These are phyloP conservation scores for Saxophila tyrrhenica DNA, from an alignment of 495 filamentous ascomycete genomes.

Conservation along the genomic window DNA sequence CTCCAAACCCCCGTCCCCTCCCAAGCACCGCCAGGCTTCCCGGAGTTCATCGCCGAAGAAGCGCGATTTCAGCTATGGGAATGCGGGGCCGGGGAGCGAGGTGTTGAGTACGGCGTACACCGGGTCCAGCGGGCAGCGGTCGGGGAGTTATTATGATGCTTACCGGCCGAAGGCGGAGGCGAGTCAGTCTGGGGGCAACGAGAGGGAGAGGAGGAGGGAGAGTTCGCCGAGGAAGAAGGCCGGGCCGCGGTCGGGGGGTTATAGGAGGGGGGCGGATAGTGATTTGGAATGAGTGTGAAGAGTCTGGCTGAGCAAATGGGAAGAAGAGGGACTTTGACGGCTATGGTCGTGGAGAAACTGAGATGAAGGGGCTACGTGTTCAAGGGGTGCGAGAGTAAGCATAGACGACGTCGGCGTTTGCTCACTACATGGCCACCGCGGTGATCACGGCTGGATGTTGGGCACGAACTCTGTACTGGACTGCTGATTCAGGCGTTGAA, in stretches of 20 bases:
- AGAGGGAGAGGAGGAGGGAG: constrained; percentile 6
- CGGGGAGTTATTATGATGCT: constrained; percentile 16
- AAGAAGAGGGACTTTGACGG: no score
- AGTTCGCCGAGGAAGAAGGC: constrained; percentile 14
- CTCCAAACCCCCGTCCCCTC: constrained; percentile 1
- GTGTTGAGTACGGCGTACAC: constrained; percentile 20
- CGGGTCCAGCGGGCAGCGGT: neutral
- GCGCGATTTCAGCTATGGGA: neutral
- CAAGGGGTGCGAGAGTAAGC: no score
- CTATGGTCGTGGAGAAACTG: no score
- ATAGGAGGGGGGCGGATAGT: constrained; percentile 14
- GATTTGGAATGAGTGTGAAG: constrained; percentile 18
- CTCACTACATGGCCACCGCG: no score
- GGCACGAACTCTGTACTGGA: neutral
- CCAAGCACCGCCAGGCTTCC: constrained; percentile 2
- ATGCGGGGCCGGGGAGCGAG: neutral
- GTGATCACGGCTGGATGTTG: no score
- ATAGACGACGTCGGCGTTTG: no score
- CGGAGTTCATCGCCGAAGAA: constrained; percentile 15
- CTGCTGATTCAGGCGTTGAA: neutral
- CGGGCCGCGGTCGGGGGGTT: constrained; percentile 5
- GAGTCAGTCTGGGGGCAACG: neutral
- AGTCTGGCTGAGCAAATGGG: no score
- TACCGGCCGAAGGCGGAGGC: constrained; percentile 11
- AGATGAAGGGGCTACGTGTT: neutral